phyloP scores from a whole-genome alignment of 345 rosid species.

The Lumnitzera littorea region DNA sequence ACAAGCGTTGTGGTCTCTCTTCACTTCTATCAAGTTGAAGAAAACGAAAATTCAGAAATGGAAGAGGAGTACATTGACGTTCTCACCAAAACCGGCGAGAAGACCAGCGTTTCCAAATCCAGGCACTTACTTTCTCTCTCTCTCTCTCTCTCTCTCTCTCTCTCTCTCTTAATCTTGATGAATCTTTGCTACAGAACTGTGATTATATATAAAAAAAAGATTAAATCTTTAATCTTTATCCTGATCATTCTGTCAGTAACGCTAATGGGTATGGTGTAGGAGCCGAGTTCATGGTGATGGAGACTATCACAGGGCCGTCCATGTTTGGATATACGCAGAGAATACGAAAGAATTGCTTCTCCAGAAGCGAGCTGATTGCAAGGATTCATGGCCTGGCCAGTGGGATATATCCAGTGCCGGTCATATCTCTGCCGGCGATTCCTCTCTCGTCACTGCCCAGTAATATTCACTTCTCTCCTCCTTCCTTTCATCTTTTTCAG shows the following conservation, averaged over 20 bases:
- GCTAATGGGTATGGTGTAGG: constrained; percentile 18
- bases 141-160: neutral
- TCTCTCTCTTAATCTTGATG: neutral
- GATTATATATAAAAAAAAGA: no score
- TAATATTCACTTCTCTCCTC: constrained; percentile 12
- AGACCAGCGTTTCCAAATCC: constrained; percentile 66
- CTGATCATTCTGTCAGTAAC: neutral
- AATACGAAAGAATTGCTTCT: constrained; percentile 71
- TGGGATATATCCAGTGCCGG: constrained; percentile 99
- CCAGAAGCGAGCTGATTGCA: constrained; percentile 67
- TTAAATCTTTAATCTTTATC: neutral
- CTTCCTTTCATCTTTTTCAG: neutral
- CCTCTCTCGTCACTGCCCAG: constrained; percentile 74
- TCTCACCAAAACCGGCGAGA: constrained; percentile 51
- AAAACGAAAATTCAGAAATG: neutral
- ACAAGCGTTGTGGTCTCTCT: no score
- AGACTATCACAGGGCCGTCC: constrained; percentile 86
- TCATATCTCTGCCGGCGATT: constrained; percentile 83
- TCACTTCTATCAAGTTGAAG: no score
- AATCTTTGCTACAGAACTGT: neutral
- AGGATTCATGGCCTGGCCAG: constrained; percentile 82
- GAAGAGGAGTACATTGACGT: constrained; percentile 68
- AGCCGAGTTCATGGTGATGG: constrained; percentile 78
- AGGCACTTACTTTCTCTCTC: constrained; percentile 33
- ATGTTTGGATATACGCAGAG: constrained; percentile 82